These are phyloP conservation scores for Obelidium mucronatum DNA, from an alignment of 192 early-diverging fungal species.

Conservation along the genomic window DNA sequence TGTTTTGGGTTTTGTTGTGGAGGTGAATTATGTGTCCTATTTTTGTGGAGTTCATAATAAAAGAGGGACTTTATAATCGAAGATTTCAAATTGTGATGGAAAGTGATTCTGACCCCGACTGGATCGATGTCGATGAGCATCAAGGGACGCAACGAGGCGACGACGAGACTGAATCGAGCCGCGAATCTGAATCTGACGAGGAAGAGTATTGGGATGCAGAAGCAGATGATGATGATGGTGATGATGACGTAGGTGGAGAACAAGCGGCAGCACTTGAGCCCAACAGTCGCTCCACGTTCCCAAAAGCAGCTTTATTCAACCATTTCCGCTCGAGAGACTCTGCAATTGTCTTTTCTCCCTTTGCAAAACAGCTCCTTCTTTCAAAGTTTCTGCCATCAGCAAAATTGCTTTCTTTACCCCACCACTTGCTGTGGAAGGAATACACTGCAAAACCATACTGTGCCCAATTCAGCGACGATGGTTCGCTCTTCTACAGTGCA, in stretches of 20 bases:
- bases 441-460: too few species aligned
- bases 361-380: neutral
- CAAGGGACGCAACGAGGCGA: too few species aligned
- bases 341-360: neutral
- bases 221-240: neutral
- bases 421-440: too few species aligned
- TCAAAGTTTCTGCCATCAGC: neutral
- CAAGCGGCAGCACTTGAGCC: too few species aligned
- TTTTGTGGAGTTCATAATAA: neutral
- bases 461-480: neutral
- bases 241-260: neutral
- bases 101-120: neutral
- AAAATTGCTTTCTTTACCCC: too few species aligned
- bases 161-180: neutral
- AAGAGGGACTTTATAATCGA: neutral
- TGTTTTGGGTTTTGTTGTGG: too few species aligned
- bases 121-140: neutral
- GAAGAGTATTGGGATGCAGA: neutral
- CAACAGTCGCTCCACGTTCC: too few species aligned
- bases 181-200: neutral
- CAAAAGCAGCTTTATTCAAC: neutral
- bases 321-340: neutral
- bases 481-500: constrained; percentile 58
- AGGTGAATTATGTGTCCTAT: neutral
- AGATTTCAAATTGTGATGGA: too few species aligned